phyloP scores from a whole-genome alignment of 139 green algal species.

The Gonium pectorale region DNA sequence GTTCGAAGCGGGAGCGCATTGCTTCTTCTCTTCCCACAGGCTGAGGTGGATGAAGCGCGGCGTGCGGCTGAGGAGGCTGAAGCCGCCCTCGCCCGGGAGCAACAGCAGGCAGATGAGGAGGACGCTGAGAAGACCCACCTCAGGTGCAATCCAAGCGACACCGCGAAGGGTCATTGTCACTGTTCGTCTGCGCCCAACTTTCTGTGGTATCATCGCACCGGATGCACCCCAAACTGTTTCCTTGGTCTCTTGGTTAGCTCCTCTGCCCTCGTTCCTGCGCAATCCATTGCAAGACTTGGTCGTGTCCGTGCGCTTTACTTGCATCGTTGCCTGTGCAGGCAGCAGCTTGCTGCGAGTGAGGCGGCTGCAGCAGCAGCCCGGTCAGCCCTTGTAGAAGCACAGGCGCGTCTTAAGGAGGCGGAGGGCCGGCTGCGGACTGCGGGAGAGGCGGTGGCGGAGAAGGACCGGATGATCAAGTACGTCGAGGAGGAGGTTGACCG shows the following conservation, averaged over 20 bases:
- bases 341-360: conserved; percentile 57
- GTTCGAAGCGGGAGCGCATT: too few relatives aligned
- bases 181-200: too few relatives aligned
- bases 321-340: conserved; percentile 37
- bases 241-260: too few relatives aligned
- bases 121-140: conserved; percentile 12
- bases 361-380: conserved; percentile 44
- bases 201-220: too few relatives aligned
- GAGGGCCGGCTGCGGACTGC: conserved; percentile 18
- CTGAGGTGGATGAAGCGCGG: conserved; percentile 58
- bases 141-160: too few relatives aligned
- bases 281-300: too few relatives aligned
- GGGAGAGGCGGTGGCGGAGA: conserved; percentile 53
- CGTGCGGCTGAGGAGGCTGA: conserved; percentile 59
- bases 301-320: background rate
- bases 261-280: too few relatives aligned
- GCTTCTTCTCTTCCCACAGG: background rate
- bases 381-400: background rate
- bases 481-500: conserved; percentile 76
- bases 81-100: conserved; percentile 28
- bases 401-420: conserved; percentile 37
- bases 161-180: too few relatives aligned
- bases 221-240: too few relatives aligned
- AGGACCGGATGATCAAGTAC: conserved; percentile 71
- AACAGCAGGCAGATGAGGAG: conserved; percentile 49